A percentile compares a stretch with the other conserved stretches of the same genome.
Conservation (phyloP, 2,329 filamentous ascomycete genomes). For the Lasiodiplodia sp. region DNA sequence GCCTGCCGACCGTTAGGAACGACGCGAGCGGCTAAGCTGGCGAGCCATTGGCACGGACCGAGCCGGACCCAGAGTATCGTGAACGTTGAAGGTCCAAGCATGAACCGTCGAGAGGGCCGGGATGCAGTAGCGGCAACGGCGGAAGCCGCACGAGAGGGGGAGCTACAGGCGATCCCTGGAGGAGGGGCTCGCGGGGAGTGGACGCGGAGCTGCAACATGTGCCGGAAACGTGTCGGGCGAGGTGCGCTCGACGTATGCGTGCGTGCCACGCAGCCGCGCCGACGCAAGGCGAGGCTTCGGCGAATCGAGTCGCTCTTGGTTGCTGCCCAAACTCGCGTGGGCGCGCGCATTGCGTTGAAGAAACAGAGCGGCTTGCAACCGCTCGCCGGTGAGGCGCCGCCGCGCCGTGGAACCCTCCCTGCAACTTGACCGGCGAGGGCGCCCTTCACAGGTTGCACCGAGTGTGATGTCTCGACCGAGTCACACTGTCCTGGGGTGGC, state of each 20-base stretch:
- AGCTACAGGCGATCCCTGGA: constrained; percentile 6
- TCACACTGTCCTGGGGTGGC: not conserved
- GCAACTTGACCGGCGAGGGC: constrained; percentile 1
- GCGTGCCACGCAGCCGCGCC: constrained; percentile 23
- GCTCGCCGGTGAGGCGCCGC: constrained; percentile 8
- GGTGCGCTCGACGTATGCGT: constrained; percentile 5
- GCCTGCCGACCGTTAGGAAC: not conserved
- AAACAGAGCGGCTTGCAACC: not conserved
- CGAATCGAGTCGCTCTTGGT: not conserved
- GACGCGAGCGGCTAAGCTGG: not conserved
- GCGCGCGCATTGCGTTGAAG: constrained; percentile 21
- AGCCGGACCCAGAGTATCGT: constrained; percentile 16
- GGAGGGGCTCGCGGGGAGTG: not conserved
- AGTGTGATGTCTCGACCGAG: constrained; percentile 7
- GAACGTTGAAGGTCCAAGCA: constrained; percentile 5
- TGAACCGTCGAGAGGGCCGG: not conserved
- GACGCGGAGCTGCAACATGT: constrained; percentile 5
- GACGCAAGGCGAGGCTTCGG: constrained; percentile 9
- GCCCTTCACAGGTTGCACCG: constrained; percentile 2
- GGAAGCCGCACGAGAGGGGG: not conserved
- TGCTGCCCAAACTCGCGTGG: constrained; percentile 24
- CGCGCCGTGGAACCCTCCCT: not conserved
- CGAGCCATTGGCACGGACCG: constrained; percentile 26
- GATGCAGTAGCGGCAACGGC: constrained; percentile 18
- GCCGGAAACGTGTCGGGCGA: constrained; percentile 12